Evolutionary conservation across 495 filamentous ascomycete species (phyloP).

Genomic region (Penicillium paxilli): DNA sequence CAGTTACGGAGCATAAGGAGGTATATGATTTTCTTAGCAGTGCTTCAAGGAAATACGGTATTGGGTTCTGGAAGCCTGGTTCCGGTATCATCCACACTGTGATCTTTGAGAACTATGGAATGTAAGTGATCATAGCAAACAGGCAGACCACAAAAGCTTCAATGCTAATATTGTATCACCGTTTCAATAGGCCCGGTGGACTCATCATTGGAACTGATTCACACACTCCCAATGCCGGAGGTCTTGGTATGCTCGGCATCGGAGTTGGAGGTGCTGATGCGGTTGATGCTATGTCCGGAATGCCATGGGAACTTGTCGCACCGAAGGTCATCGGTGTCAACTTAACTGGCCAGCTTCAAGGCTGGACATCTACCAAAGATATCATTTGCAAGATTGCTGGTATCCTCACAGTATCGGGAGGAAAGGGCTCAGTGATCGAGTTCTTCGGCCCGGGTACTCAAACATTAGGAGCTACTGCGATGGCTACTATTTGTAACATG

Average conservation of each 20-base stretch:
- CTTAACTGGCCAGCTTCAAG: constrained; percentile 74
- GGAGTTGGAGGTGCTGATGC: constrained; percentile 93
- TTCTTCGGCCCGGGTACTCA: constrained; percentile 78
- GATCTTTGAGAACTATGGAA: constrained; percentile 88
- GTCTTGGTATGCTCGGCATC: constrained; percentile 85
- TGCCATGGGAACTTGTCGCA: constrained; percentile 90
- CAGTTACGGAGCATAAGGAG: constrained; percentile 83
- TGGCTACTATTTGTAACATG: constrained; percentile 67
- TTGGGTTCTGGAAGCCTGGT: constrained; percentile 92
- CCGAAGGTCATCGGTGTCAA: constrained; percentile 87
- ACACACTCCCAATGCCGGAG: constrained; percentile 90
- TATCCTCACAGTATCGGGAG: constrained; percentile 86
- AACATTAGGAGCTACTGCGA: constrained; percentile 53
- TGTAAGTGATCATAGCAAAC: constrained; percentile 35
- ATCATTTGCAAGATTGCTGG: constrained; percentile 91
- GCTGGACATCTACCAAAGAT: constrained; percentile 83
- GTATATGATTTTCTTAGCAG: constrained; percentile 89
- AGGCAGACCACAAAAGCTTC: too few relatives aligned
- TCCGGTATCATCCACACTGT: constrained; percentile 97
- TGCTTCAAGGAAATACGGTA: constrained; percentile 90
- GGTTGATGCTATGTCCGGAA: constrained; percentile 89
- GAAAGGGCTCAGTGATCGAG: constrained; percentile 85
- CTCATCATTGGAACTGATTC: constrained; percentile 91
- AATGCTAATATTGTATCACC: too few relatives aligned
- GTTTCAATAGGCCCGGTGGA: constrained; percentile 67